These are phyloP conservation scores for Trifolium pratense DNA, from an alignment of 306 rosid genomes.

Conservation along the genomic window DNA sequence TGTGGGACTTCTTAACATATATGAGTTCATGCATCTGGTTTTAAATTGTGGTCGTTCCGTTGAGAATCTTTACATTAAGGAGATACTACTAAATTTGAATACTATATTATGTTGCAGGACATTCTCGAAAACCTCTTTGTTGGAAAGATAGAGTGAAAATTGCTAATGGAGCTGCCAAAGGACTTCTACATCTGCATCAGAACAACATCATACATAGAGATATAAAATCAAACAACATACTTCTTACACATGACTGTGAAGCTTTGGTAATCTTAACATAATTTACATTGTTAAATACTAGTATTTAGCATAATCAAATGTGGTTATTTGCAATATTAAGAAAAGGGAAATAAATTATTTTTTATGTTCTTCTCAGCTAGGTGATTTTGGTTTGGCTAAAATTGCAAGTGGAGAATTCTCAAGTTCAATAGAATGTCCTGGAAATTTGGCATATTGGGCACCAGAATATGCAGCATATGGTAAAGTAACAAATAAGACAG, in stretches of 20 bases:
- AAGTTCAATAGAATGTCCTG: constrained; percentile 60
- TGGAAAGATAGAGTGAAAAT: constrained; percentile 76
- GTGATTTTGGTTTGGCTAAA: constrained; percentile 87
- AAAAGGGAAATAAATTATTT: too few species aligned
- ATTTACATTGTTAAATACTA: neutral
- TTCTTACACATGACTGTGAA: constrained; percentile 75
- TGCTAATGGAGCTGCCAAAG: constrained; percentile 77
- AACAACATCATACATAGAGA: constrained; percentile 85
- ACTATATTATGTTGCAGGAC: constrained; percentile 52
- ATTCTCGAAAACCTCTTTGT: constrained; percentile 50
- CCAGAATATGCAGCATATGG: constrained; percentile 85
- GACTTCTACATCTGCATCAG: constrained; percentile 65
- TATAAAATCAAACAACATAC: constrained; percentile 77
- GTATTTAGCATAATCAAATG: neutral
- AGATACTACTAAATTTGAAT: neutral
- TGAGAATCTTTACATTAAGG: too few species aligned
- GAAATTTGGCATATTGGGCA: constrained; percentile 72
- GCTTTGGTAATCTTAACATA: constrained; percentile 52
- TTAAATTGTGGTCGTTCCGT: neutral
- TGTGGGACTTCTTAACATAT: too few species aligned
- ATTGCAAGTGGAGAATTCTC: constrained; percentile 48
- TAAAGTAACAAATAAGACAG: constrained; percentile 70
- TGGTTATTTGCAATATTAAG: too few species aligned
- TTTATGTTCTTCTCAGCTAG: constrained; percentile 57
- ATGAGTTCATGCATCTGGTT: neutral